Evolutionary conservation across 352 stramenopile species (phyloP).

Genomic region (Plasmopara halstedii): DNA sequence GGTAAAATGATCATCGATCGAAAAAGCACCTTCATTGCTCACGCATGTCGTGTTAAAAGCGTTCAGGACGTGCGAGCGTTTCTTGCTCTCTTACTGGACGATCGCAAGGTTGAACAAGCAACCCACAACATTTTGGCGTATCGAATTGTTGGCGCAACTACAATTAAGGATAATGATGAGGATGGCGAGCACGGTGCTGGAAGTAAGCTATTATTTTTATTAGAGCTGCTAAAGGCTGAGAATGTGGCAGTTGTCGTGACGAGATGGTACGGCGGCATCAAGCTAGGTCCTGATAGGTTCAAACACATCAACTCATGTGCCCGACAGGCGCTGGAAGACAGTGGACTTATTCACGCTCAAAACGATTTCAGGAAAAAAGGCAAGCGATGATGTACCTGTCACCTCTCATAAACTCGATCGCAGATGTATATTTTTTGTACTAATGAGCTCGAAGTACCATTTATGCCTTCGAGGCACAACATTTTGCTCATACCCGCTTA

Average conservation of each 20-base stretch:
- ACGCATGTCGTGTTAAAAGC: constrained; percentile 49
- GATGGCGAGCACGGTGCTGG: constrained; percentile 78
- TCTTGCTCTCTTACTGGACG: constrained; percentile 64
- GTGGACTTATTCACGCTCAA: constrained; percentile 45
- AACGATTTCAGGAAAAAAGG: constrained; percentile 44
- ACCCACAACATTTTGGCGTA: constrained; percentile 88
- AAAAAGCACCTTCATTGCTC: constrained; percentile 80
- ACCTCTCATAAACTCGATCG: not conserved
- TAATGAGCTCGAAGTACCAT: too few species aligned
- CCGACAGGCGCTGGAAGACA: constrained; percentile 66
- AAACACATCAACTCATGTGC: constrained; percentile 77
- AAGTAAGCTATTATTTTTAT: constrained; percentile 72
- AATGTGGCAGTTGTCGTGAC: constrained; percentile 82
- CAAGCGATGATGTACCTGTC: constrained; percentile 26
- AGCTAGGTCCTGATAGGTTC: constrained; percentile 80
- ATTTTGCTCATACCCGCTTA: too few species aligned
- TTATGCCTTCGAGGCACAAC: too few species aligned
- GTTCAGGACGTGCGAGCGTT: constrained; percentile 78
- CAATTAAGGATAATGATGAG: constrained; percentile 82
- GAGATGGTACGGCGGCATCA: constrained; percentile 78
- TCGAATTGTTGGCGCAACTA: constrained; percentile 60
- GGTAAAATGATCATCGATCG: constrained; percentile 60
- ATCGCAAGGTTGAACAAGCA: constrained; percentile 75
- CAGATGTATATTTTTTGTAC: too few species aligned
- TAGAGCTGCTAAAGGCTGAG: constrained; percentile 72